Evolutionary conservation across 768 basidiomycete species (phyloP), one percentile per base, ranked within the genome.

Genomic region (Leccinum fibrillosum): DNA sequence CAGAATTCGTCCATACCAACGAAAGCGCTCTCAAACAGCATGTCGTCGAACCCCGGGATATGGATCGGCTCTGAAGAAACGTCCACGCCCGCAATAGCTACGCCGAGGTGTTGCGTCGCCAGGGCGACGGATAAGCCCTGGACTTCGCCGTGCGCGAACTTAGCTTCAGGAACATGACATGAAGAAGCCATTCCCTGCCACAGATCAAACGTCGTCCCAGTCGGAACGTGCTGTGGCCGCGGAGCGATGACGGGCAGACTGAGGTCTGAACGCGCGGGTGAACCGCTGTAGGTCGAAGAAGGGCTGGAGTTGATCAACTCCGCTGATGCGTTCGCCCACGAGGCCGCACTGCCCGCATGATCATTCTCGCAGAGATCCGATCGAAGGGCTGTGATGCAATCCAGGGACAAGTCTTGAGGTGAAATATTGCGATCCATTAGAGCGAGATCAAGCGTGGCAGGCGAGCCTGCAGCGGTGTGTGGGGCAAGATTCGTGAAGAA

Each of bases 251-350:
- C 26, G 0, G 72, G 72, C 0, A 73, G 60, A 13, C 62, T 52
- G 49, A 62, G 63, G 13, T 75, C 72, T 2, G 73, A 69, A 0
- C 60, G 72, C 0, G 73, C 66, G 0, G 78, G 77, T 0, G 80
- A 81, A 1, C 77, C 76, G 0, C 77, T 75, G 63, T 80, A 81
- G 5, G 72, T 67, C 2, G 80, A 77, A 0, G 80, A 79, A 0
- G 78, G 69, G 7, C 71, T 66, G 1, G 78, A 76, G 32, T 64
- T 53, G 2, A 65, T 6, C 6, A 66, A 59, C 28, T 61, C 62
- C 21, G 55, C 11, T 65, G 61, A 54, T 56, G 64, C 25, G 11
- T 34, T 49, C 6, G 49, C 19, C 66, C 66, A 67, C 10, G 64
- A 55, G 0, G 50, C 2, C 1, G 37, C 28, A 19, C 4, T 62